Evolutionary conservation across 2,329 filamentous ascomycete species (phyloP), one percentile per base, ranked within the genome.

Genomic region (Talaromyces sp.): DNA sequence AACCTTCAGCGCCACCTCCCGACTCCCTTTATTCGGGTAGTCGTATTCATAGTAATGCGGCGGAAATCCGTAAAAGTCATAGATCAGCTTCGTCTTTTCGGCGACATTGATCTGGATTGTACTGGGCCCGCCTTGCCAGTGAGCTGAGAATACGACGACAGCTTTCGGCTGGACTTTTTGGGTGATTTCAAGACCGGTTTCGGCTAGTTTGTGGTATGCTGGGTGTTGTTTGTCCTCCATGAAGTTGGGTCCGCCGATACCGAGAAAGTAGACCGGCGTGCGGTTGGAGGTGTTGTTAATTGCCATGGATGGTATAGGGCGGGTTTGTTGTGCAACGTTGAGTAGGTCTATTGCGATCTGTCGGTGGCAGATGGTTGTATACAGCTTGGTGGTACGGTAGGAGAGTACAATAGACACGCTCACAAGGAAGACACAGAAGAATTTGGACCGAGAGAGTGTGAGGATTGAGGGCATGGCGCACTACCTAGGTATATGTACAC

Each of bases 61-160:
- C 0, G 88, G 89, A 71, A 91, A 92, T 1, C 88, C 87, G 70
- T 89, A 88, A 77, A 89, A 91, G 71, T 91, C 88, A 72, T 90
- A 91, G 58, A 91, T 88, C 66, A 91, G 71, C 63, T 87, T 84
- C 3, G 83, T 86, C n/a, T 81, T 76, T 62, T 85, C 85, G 2
- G 84, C 86, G 8, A 83, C 84, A 72, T 91, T 91, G 67, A 91
- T 82, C 69, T 88, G 79, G 65, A 91, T 83, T 3, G 77, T 80
- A 67, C 82, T 77, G 42, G 76, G 75, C 1, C 70, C 61, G 6
- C 82, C 86, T 75, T 90, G 86, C 89, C 90, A 92, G 74, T 93
- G 89, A 0, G 88, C 90, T 0, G 89, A 91, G 71, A 93, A 88
- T 28, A 92, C 87, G 0, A 92, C 85, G 16, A 92, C 82, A 1